Base-by-base conservation (phyloP, 768 basidiomycete species). In the Lentinula edodes region DNA sequence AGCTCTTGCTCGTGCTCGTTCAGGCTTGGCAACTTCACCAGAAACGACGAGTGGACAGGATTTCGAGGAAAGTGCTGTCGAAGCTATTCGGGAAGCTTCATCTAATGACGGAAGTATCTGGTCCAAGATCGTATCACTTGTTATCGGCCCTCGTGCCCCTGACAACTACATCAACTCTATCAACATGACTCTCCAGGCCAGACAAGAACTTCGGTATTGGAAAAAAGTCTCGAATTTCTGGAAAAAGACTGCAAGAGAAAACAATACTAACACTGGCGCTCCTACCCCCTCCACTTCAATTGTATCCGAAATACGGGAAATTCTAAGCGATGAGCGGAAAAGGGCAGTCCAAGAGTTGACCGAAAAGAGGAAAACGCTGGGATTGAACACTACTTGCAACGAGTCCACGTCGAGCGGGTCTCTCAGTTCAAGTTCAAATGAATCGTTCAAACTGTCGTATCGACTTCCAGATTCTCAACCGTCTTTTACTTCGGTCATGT, bases 101-200 rank as follows among this genome's bases (percentile, higher is more conserved):
- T 65, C 74, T 7, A 72, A 74, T 35, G 67, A 68, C n/a, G 69
- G 64, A 35, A 73, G 77, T 16, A 70, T 76, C n/a, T 80, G 82
- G 76, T 72, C 79, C 9, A 75, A 66, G 36, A 74, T 82, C 54
- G 70, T 77, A 9, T 72, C 76, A 20, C 67, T 72, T 18, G 61
- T 76, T 56, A 67, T 69, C 55, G 68, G 71, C 10, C 70, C 74
- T 32, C 74, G 77, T 42, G 76, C 74, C 42, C 67, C 74, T 28
- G 76, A 78, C 23, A 73, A 79, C 46, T 82, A 83, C 65, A 70
- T 75, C 56, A 78, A 79, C 16, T 78, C 80, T 7, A 71, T 83
- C 55, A 74, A 78, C 52, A 62, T 80, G 65, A 77, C 79, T 36
- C 70, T 82, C 63, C 76, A 74, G 55, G 69, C 76, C 52, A 75